These are phyloP conservation scores for Rhizophagus clarus DNA, from an alignment of 192 early-diverging fungal species.

Conservation along the genomic window DNA sequence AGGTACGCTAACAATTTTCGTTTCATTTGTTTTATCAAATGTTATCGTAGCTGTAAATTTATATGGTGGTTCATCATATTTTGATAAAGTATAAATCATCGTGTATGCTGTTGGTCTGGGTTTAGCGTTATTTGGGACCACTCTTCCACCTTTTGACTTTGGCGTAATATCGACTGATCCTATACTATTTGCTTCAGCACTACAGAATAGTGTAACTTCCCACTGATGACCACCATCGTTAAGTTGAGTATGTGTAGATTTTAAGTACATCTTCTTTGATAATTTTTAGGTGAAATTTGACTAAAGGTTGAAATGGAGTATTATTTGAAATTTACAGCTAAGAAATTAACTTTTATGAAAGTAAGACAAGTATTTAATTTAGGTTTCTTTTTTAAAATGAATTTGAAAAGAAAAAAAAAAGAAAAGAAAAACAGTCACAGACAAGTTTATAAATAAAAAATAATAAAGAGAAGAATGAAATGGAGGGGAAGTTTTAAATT, in stretches of 20 bases:
- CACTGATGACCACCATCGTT: conserved; percentile 23
- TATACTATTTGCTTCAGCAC: conserved; percentile 23
- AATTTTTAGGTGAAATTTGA: background rate
- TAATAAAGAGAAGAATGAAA: background rate
- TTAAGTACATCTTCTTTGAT: conserved; percentile 22
- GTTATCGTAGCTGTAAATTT: conserved; percentile 23
- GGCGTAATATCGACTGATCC: conserved; percentile 17
- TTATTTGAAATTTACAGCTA: background rate
- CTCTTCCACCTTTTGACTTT: conserved; percentile 13
- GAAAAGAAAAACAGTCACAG: too few relatives aligned
- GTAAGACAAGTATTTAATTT: background rate
- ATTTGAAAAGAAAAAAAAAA: background rate
- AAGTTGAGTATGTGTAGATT: conserved; percentile 29
- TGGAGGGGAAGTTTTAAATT: background rate
- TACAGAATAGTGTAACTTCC: conserved; percentile 33
- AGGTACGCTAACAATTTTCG: conserved; percentile 23
- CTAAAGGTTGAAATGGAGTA: background rate
- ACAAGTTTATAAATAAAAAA: background rate
- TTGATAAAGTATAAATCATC: conserved; percentile 23
- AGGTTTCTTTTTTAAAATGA: background rate
- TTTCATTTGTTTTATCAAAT: background rate
- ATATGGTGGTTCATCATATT: conserved; percentile 12
- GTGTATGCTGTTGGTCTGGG: conserved; percentile 27
- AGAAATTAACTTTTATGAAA: background rate
- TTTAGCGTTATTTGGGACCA: conserved; percentile 31